Evolutionary conservation across 257 asterid species (phyloP).

Genomic region (Striga asiatica): DNA sequence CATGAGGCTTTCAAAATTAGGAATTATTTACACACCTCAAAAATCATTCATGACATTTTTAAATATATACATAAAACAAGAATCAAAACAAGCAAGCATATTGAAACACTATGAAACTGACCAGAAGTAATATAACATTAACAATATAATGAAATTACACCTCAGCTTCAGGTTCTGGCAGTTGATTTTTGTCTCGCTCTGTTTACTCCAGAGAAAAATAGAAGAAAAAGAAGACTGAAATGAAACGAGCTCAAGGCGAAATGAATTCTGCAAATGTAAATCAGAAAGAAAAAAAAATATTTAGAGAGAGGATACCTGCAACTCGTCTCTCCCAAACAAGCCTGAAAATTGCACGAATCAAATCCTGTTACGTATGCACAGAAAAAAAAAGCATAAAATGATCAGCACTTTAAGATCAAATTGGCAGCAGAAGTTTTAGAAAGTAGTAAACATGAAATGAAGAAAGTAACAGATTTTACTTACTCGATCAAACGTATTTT

Average conservation of each 20-base stretch:
- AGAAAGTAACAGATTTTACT: background rate
- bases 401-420: background rate
- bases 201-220: conserved; percentile 8
- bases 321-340: conserved; percentile 73
- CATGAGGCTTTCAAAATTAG: background rate
- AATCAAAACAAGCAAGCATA: background rate
- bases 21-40: background rate
- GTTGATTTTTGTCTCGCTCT: conserved; percentile 71
- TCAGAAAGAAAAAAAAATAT: background rate
- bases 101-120: background rate
- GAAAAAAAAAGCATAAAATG: conserved; percentile 3
- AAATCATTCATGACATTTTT: too few species aligned
- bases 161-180: conserved; percentile 46
- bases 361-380: conserved; percentile 40
- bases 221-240: background rate
- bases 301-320: conserved; percentile 33
- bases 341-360: conserved; percentile 68
- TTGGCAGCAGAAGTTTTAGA: background rate
- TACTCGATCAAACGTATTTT: conserved; percentile 57
- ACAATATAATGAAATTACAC: conserved; percentile 17
- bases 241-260: background rate
- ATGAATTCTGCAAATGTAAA: too few species aligned
- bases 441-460: background rate
- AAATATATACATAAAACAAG: background rate
- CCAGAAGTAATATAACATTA: background rate